Evolutionary conservation across 1,139 yeast species (phyloP), one percentile per base, ranked within the genome.

Genomic region (Pichia sp.): DNA sequence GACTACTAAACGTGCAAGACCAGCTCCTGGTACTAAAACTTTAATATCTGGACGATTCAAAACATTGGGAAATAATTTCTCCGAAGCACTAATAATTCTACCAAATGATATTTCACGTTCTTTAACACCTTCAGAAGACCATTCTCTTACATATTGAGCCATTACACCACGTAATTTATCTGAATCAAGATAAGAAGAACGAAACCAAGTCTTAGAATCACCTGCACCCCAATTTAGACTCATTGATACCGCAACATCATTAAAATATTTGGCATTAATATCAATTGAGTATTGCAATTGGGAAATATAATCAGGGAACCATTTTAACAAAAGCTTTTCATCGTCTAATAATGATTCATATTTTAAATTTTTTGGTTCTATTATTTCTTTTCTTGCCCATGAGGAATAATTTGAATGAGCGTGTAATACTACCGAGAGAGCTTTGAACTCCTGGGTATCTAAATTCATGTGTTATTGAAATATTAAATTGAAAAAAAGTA

Each of bases 21-120:
- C 96, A 50, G 87, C 80, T 0, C 96, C 96, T 0, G 96, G 96
- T 1, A 82, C 80, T 30, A 87, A 66, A 0, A 86, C 70, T 38
- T 71, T 69, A 3, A 75, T 55, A 12, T 66, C 43, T 23, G 64
- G 69, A 33, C 85, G 59, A 0, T 60, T 48, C 1, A 56, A n/a
- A 43, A 61, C 52, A 22, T 63, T 67, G 0, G 84, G 83, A 51
- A 61, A 78, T 29, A 65, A 42, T 2, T 39, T 42, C 26, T 69
- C 73, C 34, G 84, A 62, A 34, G 70, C 78, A 0, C 56, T 49
- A 4, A 79, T 50, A 3, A 87, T 69, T 11, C 67, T 64, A 0
- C 70, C 71, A 56, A 72, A 76, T 9, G 78, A 65, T 5, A 55
- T 52, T 0, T 60, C 57, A 37, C 95, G 61, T 55, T 87, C 95